Evolutionary conservation across 23 red algal genomes (phyloP).

Genomic region (Gracilaria gracilis): DNA sequence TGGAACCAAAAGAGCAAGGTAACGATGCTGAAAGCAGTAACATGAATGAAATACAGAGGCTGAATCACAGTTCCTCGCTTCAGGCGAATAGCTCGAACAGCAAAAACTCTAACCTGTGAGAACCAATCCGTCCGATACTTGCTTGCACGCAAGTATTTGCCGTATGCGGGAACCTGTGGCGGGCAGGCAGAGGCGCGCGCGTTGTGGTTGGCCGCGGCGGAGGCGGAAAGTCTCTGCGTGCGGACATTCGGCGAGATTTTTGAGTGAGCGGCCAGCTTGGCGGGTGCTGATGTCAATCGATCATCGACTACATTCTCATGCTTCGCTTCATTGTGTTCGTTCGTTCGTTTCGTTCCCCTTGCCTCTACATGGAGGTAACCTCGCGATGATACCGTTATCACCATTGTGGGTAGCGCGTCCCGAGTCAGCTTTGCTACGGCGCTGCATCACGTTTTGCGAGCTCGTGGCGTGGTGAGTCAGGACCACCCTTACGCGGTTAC

Average conservation of each 20-base stretch:
- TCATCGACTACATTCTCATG: no score
- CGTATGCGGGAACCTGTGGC: background rate
- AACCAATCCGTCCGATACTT: conserved; percentile 90
- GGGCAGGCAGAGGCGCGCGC: background rate
- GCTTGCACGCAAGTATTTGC: background rate
- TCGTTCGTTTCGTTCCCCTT: no score
- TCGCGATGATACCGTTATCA: no score
- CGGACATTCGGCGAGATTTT: background rate
- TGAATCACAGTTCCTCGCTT: conserved; percentile 71
- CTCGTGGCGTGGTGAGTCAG: no score
- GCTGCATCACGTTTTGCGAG: no score
- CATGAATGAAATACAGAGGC: conserved; percentile 68
- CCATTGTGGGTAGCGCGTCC: no score
- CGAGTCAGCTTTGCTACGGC: no score
- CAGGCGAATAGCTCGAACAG: conserved; percentile 16
- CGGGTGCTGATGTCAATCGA: no score
- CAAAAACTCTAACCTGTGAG: conserved; percentile 78
- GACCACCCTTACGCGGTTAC: no score
- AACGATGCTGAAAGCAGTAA: conserved; percentile 64
- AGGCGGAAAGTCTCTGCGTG: background rate
- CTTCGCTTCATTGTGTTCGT: no score
- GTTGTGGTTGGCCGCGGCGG: background rate
- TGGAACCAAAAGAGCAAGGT: conserved; percentile 79
- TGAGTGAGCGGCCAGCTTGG: no score
- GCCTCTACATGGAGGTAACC: no score